These are phyloP conservation scores for Aspergillus quadricinctus DNA, from an alignment of 2,329 filamentous ascomycete species.

Conservation along the genomic window DNA sequence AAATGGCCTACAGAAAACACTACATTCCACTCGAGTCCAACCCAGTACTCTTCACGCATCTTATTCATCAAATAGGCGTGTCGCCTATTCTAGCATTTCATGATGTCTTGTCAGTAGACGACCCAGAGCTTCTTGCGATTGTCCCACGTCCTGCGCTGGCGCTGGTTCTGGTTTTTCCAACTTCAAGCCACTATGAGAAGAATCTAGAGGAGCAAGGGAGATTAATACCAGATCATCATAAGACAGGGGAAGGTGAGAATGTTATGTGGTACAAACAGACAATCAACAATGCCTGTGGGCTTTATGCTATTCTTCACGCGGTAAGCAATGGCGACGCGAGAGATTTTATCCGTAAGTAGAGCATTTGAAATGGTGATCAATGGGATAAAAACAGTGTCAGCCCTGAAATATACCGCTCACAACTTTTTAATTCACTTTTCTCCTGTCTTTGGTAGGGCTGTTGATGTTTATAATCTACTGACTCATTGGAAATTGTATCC, in stretches of 20 bases:
- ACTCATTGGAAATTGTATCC: too few relatives aligned
- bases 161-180: constrained; percentile 11
- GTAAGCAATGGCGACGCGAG: constrained; percentile 5
- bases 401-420: constrained; percentile 3
- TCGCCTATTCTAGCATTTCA: constrained; percentile 6
- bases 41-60: constrained; percentile 12
- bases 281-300: constrained; percentile 14
- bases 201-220: background rate
- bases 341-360: too few relatives aligned
- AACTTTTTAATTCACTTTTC: constrained; percentile 5
- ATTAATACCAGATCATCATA: too few relatives aligned
- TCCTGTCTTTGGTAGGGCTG: background rate
- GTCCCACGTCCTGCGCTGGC: constrained; percentile 5
- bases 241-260: too few relatives aligned
- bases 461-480: too few relatives aligned
- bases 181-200: constrained; percentile 8
- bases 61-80: constrained; percentile 14
- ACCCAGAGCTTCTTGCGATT: background rate
- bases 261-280: constrained; percentile 6
- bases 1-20: constrained; percentile 2
- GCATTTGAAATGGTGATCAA: too few relatives aligned
- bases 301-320: constrained; percentile 14
- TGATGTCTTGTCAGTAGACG: constrained; percentile 12
- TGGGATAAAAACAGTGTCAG: background rate
- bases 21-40: constrained; percentile 15